Conservation (phyloP, 352 stramenopile genomes). For the Phytophthora boehmeriae region DNA sequence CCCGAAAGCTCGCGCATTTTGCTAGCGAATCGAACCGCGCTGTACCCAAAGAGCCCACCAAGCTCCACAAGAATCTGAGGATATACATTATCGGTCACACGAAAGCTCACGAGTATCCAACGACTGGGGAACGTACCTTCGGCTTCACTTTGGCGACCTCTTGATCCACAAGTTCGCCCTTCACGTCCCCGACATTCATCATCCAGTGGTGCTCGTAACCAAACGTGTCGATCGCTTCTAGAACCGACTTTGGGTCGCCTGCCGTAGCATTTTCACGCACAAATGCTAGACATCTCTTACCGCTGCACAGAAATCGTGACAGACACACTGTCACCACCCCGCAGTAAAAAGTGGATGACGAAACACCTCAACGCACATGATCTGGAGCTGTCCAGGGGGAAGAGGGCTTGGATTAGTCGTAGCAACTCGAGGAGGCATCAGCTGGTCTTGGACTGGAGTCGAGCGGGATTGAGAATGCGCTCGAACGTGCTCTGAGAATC, state of each 20-base stretch:
- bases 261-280: constrained; percentile 33
- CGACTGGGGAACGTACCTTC: constrained; percentile 11
- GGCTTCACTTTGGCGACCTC: constrained; percentile 41
- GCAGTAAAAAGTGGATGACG: not conserved
- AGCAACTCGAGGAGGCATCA: constrained; percentile 27
- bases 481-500: not conserved
- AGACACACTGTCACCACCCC: not conserved
- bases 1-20: constrained; percentile 34
- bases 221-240: constrained; percentile 49
- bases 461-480: no score
- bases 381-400: constrained; percentile 15
- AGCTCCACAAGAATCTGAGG: constrained; percentile 42
- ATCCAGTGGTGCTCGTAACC: constrained; percentile 36
- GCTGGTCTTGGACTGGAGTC: not conserved
- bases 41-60: constrained; percentile 49
- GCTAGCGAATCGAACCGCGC: constrained; percentile 46
- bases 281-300: constrained; percentile 32
- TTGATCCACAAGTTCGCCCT: constrained; percentile 46
- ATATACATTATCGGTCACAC: no score
- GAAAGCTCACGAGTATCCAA: no score
- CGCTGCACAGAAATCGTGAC: constrained; percentile 5
- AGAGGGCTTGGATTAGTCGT: constrained; percentile 26
- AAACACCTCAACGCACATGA: constrained; percentile 13
- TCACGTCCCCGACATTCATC: constrained; percentile 54
- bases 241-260: constrained; percentile 39